Evolutionary conservation across 1,284 basidiomycete genomes (phyloP).

Genomic region (Taiwanofungus camphoratus): DNA sequence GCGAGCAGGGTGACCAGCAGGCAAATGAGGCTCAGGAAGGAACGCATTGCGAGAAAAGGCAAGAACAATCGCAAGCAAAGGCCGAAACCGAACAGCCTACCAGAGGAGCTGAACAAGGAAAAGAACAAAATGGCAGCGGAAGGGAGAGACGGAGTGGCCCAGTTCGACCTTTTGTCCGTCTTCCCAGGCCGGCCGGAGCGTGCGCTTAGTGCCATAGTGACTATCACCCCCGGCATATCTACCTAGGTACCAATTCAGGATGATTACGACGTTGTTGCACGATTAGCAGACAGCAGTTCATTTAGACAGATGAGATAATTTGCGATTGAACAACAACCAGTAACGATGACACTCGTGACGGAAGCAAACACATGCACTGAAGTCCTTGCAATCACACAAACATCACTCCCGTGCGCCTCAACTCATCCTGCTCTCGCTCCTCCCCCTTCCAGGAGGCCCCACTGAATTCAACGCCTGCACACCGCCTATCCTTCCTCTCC

Average conservation of each 20-base stretch:
- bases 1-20: constrained; percentile 11
- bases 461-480: constrained; percentile 12
- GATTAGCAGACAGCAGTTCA: no score
- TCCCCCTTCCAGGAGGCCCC: constrained; percentile 15
- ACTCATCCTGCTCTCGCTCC: constrained; percentile 23
- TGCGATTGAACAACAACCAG: no score
- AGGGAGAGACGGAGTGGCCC: background rate
- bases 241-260: no score
- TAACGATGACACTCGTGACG: no score
- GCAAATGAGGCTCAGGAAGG: constrained; percentile 6
- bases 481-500: constrained; percentile 27
- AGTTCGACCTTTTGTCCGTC: background rate
- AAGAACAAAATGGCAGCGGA: background rate
- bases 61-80: background rate
- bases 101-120: constrained; percentile 8
- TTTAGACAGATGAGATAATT: no score
- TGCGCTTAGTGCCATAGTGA: constrained; percentile 2
- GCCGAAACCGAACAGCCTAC: constrained; percentile 7
- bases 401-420: no score
- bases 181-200: background rate
- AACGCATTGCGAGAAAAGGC: constrained; percentile 6
- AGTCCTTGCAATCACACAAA: no score
- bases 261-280: no score
- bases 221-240: background rate
- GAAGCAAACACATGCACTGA: no score